Base-by-base conservation (phyloP, 768 basidiomycete species). In the Kwoniella europaea region DNA sequence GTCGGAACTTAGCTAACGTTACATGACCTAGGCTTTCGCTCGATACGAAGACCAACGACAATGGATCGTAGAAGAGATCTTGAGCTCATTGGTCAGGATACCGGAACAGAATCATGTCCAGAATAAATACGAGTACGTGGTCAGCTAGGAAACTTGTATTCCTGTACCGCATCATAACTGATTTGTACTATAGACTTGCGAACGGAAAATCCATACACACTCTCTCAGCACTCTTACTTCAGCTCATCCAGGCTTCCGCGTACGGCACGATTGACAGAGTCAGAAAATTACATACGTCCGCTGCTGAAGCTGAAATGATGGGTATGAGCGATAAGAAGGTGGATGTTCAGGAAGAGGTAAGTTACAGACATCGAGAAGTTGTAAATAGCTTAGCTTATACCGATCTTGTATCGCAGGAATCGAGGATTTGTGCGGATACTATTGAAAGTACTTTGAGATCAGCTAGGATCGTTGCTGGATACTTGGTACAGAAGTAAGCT, bases 51-150 rank as follows among this genome's bases (percentile, higher is more conserved):
- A 92, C 74, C 97, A 99, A 82, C 86, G 97, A 10, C 89, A 91
- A 0, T 97, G 94, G 94, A 96, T 98, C 72, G 91, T 98, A n/a
- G 95, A 98, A 81, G 97, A 98, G 83, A 95, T 98, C 43, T 79
- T 99, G 29, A 88, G 89, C 10, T 95, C 93, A 0, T 85, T 98
- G 65, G 94, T 92, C 75, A 95, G 93, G 83, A 86, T 95, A 24
- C 92, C 93, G 2, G 92, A 94, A 77, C 89, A 90, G 20, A 97
- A 93, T 81, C 92, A 93, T 84, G 91, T 91, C 75, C 92, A 91
- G 60, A 92, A 93, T 0, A 92, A 92, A 75, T 96, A 94, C 83
- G 87, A 90, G 94, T 94, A 57, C 15, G 89, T 84, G 4, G 18
- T 15, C 56, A 10, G 3, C 29, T 29, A 18, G 53, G 57, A 35